These are phyloP conservation scores for Myxozyma melibiosi DNA, from an alignment of 805 yeast genomes.

Conservation along the genomic window DNA sequence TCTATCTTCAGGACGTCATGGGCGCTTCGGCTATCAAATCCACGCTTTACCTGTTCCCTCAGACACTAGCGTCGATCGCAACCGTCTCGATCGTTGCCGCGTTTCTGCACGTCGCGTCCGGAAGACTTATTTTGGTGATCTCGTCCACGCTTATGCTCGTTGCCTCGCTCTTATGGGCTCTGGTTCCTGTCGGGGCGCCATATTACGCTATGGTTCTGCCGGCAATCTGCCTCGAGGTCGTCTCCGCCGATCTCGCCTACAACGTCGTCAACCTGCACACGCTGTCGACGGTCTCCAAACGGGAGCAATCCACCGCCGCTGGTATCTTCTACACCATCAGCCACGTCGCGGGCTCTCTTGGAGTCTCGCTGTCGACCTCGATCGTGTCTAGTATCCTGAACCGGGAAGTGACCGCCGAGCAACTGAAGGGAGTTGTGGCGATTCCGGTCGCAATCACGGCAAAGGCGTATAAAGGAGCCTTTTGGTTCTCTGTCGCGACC, in stretches of 20 bases:
- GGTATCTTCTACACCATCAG: slow-evolving; percentile 52
- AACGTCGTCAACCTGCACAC: slow-evolving; percentile 51
- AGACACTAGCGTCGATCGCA: slow-evolving; percentile 48
- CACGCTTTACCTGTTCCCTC: slow-evolving; percentile 50
- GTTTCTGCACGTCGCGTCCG: slow-evolving; percentile 51
- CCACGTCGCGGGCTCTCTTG: slow-evolving; percentile 49
- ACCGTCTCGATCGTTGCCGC: slow-evolving; percentile 52
- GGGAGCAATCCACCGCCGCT: slow-evolving; percentile 51
- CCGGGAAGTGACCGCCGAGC: slow-evolving; percentile 1
- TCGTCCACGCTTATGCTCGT: slow-evolving; percentile 46
- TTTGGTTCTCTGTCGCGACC: slow-evolving; percentile 43
- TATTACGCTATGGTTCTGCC: slow-evolving; percentile 54
- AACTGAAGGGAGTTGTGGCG: background rate
- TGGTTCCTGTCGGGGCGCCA: slow-evolving; percentile 42
- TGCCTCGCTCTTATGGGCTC: slow-evolving; percentile 49
- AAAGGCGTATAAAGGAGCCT: slow-evolving; percentile 31
- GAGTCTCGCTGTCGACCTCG: slow-evolving; percentile 49
- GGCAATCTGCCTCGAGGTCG: slow-evolving; percentile 46
- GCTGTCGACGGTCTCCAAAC: slow-evolving; percentile 46
- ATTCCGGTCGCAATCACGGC: slow-evolving; percentile 5
- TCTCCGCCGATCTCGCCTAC: slow-evolving; percentile 53
- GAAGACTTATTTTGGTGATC: slow-evolving; percentile 43
- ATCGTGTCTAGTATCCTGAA: slow-evolving; percentile 42
- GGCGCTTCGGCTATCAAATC: slow-evolving; percentile 47
- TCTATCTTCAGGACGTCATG: slow-evolving; percentile 49